Base-by-base conservation (phyloP, 1,284 basidiomycete genomes). In the Ganoderma meredithae region DNA sequence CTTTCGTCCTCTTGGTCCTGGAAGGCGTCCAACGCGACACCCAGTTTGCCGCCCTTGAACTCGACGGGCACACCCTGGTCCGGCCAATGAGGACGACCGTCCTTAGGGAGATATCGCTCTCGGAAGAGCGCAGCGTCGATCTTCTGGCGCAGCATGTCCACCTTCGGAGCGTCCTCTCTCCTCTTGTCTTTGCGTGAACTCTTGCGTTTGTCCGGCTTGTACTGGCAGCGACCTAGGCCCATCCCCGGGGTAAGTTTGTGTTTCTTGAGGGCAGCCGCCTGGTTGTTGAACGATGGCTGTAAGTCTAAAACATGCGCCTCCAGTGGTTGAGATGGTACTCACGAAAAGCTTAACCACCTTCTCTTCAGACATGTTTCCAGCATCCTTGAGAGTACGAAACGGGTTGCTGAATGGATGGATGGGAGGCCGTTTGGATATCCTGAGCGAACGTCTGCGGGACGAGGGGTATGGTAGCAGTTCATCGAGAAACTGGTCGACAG, bases 121-220 rank as follows among this genome's bases (percentile, higher is more conserved):
- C 43, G 58, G 31, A 53, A 66, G 47, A 69, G 17, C 10, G 43
- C 65, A 0, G 62, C 65, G 27, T 66, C 62, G 58, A 63, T 36
- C 41, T 64, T 64, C n/a, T 60, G 22, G 17, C 52, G 19, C 10
- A 33, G 13, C n/a, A 4, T 17, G 49, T 69, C 64, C 36, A 63
- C 25, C 53, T 55, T 55, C 27, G 53, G 15, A 13, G 4, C 8
- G 4, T 55, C 25, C 27, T 55, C 12, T 10, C 53, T 22, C 27
- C 25, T 17, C 25, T 31, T 17, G 15, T 17, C 17, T 19, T 44
- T 44, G 22, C 31, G 19, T 25, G 15, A 36, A 1, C 8, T 8
- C 22, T 3, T 6, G 41, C 47, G 43, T 17, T 44, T 44, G 43
- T 44, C 63, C 1, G 63, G 63, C 19, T 41, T n/a, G 3, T 17